Percentiles rank a stretch among this genome's conserved stretches.
Evolutionary conservation across 352 stramenopile genomes (phyloP).

Genomic region (Globisporangium parvum): DNA sequence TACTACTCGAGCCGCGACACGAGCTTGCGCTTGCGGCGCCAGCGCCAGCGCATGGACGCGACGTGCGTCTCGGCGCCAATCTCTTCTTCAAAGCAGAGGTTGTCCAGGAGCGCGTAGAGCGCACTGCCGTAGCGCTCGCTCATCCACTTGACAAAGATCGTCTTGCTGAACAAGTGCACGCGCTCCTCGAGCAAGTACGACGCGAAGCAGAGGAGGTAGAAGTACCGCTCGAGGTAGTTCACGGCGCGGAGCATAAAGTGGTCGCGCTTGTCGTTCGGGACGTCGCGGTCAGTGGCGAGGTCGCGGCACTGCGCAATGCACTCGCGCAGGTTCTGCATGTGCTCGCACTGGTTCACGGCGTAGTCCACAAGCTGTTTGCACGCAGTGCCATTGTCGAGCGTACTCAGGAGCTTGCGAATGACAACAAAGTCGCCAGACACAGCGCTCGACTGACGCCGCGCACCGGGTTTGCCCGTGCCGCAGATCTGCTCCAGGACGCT

Average conservation of each 20-base stretch:
- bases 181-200: constrained; percentile 80
- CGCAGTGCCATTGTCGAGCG: constrained; percentile 60
- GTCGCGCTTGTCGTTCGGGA: constrained; percentile 61
- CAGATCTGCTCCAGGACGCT: constrained; percentile 23
- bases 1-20: constrained; percentile 73
- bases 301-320: constrained; percentile 79
- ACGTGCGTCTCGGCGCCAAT: constrained; percentile 67
- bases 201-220: constrained; percentile 87
- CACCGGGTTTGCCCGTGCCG: background rate
- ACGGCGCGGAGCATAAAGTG: constrained; percentile 81
- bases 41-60: constrained; percentile 86
- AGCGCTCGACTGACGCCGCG: constrained; percentile 47
- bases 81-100: constrained; percentile 82
- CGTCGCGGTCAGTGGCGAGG: constrained; percentile 62
- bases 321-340: constrained; percentile 82
- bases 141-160: constrained; percentile 82
- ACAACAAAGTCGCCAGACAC: constrained; percentile 61
- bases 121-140: constrained; percentile 71
- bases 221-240: constrained; percentile 88
- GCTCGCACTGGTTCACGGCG: constrained; percentile 71
- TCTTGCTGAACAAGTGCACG: constrained; percentile 36
- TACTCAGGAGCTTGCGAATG: constrained; percentile 64
- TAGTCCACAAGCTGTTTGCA: constrained; percentile 67
- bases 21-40: constrained; percentile 81
- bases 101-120: constrained; percentile 84